Conservation (phyloP, 805 yeast species). For the Lipomyces sp. region DNA sequence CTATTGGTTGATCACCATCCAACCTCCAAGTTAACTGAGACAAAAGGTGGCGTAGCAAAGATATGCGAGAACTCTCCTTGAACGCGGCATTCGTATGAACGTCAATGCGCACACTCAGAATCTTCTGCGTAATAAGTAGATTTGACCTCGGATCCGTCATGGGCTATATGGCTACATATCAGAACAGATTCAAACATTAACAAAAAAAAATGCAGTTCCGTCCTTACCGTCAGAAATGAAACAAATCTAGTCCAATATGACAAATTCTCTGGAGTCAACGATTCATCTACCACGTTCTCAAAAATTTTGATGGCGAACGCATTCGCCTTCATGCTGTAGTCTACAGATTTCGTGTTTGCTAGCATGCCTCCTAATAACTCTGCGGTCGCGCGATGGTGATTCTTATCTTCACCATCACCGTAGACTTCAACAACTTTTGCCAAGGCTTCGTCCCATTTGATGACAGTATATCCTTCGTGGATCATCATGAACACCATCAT, state of each 20-base stretch:
- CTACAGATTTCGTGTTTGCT: conserved; percentile 42
- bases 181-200: background rate
- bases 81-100: conserved; percentile 64
- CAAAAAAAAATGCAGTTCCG: conserved; percentile 11
- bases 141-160: conserved; percentile 55
- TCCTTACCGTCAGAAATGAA: conserved; percentile 59
- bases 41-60: conserved; percentile 58
- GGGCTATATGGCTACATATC: conserved; percentile 48
- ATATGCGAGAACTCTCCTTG: conserved; percentile 63
- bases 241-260: conserved; percentile 76
- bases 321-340: conserved; percentile 21
- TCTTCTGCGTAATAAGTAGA: conserved; percentile 54
- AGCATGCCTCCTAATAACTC: conserved; percentile 73
- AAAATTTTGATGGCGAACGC: conserved; percentile 48
- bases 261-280: conserved; percentile 72
- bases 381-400: conserved; percentile 73
- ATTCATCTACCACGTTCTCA: conserved; percentile 54
- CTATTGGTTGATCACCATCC: conserved; percentile 46
- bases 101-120: conserved; percentile 56
- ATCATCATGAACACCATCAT: conserved; percentile 56
- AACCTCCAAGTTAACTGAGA: conserved; percentile 61
- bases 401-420: conserved; percentile 64
- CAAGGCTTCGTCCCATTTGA: conserved; percentile 59
- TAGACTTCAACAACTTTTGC: conserved; percentile 57
- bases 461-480: conserved; percentile 51